Evolutionary conservation across 208 protist genomes (phyloP), one percentile per base, ranked within the genome.

Genomic region (Wallacemonas sp.): DNA sequence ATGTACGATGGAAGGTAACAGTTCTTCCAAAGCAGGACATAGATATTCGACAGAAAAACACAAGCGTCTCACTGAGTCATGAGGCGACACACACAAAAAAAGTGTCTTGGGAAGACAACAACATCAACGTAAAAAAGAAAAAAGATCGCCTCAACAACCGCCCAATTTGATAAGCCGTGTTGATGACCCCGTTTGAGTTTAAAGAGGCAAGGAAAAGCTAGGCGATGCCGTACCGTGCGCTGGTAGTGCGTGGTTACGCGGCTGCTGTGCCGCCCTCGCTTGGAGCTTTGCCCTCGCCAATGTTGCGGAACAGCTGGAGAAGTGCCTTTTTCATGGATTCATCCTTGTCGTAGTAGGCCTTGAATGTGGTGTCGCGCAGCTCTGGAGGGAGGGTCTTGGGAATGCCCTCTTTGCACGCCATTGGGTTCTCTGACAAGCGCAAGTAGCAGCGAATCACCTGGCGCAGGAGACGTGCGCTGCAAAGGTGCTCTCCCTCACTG

Each of bases 401-500:
- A 8, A 98, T 79, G 2, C 82, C 80, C 14, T 95, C 80, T 36
- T 84, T 77, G 52, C 52, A 58, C 1, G 83, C 95, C 4, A 87
- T 84, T n/a, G 76, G 56, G 72, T 99, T 97, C 32, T 99, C 98
- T 17, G 96, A 92, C 5, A 99, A 88, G 11, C 98, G 85, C 23
- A 99, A 68, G 73, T 99, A 99, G 84, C 99, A 99, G 48, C 98
- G 91, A 36, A 99, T 96, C 44, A 99, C 98, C 80, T 99, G 98
- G 65, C 99, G 99, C 29, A 99, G 78, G 23, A 99, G 84, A 21
- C 98, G 89, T 6, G 79, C 52, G 2, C 88, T 96, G 36, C 97
- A 98, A 14, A 74, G 56, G 39, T 85, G 72, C 29, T 81, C 62
- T 33, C 75, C 78, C 21, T 77, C 38, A 3, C 36, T 46, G 17